These are phyloP conservation scores for Aeschynomene evenia DNA, from an alignment of 306 rosid genomes.

Conservation along the genomic window DNA sequence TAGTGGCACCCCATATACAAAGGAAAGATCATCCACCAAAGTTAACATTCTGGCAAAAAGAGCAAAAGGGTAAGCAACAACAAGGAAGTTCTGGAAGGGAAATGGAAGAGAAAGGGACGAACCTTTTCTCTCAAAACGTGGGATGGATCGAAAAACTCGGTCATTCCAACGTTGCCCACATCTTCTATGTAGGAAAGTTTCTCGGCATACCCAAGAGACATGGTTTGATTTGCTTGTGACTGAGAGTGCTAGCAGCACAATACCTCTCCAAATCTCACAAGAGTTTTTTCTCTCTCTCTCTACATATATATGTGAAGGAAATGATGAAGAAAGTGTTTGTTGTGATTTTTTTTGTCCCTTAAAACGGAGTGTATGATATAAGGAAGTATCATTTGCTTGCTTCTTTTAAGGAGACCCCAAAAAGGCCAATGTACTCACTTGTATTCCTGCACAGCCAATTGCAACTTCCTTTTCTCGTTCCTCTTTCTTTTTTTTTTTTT, in stretches of 20 bases:
- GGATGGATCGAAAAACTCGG: conserved; percentile 78
- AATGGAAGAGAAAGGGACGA: conserved; percentile 26
- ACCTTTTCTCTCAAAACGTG: conserved; percentile 77
- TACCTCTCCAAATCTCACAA: conserved; percentile 24
- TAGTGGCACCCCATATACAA: no score
- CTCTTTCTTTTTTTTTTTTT: no score
- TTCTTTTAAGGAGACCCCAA: conserved; percentile 43
- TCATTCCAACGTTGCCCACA: conserved; percentile 95
- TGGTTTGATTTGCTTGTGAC: conserved; percentile 40
- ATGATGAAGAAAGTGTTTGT: conserved; percentile 4
- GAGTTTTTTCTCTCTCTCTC: not conserved
- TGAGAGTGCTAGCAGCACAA: not conserved
- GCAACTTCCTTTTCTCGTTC: not conserved
- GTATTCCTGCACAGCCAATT: not conserved
- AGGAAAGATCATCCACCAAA: conserved; percentile 38
- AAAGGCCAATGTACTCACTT: conserved; percentile 20
- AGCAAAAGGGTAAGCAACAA: conserved; percentile 21
- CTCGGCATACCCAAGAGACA: conserved; percentile 98
- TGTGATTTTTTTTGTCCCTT: not conserved
- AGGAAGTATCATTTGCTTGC: conserved; percentile 12
- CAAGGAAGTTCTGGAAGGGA: conserved; percentile 5
- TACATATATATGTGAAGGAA: conserved; percentile 12
- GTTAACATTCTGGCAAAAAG: not conserved
- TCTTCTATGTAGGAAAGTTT: conserved; percentile 96
- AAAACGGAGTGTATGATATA: not conserved